Conservation (phyloP, 1,284 basidiomycete species). For the Microbotryum violaceum region DNA sequence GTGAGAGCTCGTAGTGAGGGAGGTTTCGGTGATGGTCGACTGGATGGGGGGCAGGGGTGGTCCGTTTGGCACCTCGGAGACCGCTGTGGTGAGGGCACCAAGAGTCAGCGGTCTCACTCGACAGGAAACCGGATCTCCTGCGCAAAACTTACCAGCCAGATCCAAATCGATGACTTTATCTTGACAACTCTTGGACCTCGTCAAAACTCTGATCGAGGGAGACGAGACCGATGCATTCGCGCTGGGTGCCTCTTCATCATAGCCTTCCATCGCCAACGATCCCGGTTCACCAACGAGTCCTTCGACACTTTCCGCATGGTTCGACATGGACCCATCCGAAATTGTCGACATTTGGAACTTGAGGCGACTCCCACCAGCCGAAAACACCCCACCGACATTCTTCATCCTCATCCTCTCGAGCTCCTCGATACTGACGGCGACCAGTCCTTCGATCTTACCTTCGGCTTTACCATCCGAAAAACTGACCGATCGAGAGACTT, state of each 20-base stretch:
- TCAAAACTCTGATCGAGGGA: constrained; percentile 41
- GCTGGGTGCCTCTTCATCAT: neutral
- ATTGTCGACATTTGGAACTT: constrained; percentile 9
- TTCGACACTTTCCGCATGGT: neutral
- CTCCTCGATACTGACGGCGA: constrained; percentile 26
- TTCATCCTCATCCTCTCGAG: constrained; percentile 11
- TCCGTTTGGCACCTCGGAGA: constrained; percentile 2
- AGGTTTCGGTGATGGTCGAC: constrained; percentile 16
- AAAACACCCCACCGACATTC: too few relatives aligned
- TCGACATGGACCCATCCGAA: neutral
- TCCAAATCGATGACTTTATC: too few relatives aligned
- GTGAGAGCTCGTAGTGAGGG: constrained; percentile 12
- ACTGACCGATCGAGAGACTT: constrained; percentile 71
- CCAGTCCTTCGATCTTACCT: constrained; percentile 66
- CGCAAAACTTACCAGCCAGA: too few relatives aligned
- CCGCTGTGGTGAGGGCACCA: neutral
- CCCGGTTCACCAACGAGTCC: neutral
- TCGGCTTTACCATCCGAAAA: constrained; percentile 84
- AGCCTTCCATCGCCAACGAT: neutral
- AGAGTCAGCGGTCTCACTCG: neutral
- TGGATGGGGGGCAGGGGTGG: constrained; percentile 11
- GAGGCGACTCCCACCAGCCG: constrained; percentile 17
- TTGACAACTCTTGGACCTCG: constrained; percentile 34
- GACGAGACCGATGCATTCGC: neutral
- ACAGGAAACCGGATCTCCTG: too few relatives aligned